Percentiles rank a stretch among this genome's conserved stretches.
These are phyloP conservation scores for Rhypophila decipiens DNA, from an alignment of 495 filamentous ascomycete genomes.

Conservation along the genomic window DNA sequence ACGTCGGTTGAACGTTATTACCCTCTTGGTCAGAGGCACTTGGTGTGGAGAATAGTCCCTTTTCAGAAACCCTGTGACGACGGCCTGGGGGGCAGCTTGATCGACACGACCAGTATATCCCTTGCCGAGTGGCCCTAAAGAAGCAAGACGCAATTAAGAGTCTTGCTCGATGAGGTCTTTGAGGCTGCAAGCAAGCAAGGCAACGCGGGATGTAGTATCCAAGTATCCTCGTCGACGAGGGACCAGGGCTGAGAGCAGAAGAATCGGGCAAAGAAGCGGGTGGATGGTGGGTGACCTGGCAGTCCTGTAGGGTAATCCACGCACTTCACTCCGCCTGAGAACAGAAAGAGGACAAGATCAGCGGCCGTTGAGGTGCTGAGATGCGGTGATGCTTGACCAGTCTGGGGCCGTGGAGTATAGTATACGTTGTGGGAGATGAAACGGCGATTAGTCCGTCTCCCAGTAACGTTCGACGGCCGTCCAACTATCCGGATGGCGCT, in stretches of 20 bases:
- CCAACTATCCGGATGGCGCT: constrained; percentile 5
- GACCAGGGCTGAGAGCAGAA: constrained; percentile 30
- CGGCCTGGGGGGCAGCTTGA: constrained; percentile 34
- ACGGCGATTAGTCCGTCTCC: not conserved
- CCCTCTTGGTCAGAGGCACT: constrained; percentile 38
- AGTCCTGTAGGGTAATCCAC: constrained; percentile 2
- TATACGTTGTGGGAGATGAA: no score
- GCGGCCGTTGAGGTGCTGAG: constrained; percentile 12
- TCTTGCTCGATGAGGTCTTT: constrained; percentile 18
- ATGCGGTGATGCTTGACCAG: constrained; percentile 16
- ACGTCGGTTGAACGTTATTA: constrained; percentile 38
- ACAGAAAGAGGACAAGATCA: constrained; percentile 13
- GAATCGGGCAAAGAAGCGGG: constrained; percentile 11
- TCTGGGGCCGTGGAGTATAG: constrained; percentile 8
- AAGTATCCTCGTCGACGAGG: constrained; percentile 10
- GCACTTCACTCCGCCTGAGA: constrained; percentile 8
- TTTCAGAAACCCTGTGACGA: constrained; percentile 39
- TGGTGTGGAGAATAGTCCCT: constrained; percentile 23
- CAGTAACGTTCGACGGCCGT: not conserved
- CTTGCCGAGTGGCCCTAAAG: constrained; percentile 23
- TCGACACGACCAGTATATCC: constrained; percentile 37
- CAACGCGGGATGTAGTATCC: constrained; percentile 8
- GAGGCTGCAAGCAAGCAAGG: constrained; percentile 27
- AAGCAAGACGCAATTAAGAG: not conserved
- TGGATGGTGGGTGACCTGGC: constrained; percentile 3